A percentile compares a stretch with the other conserved stretches of the same genome.
Conservation (phyloP, 306 rosid species). For the Sechiopsis laciniata region DNA sequence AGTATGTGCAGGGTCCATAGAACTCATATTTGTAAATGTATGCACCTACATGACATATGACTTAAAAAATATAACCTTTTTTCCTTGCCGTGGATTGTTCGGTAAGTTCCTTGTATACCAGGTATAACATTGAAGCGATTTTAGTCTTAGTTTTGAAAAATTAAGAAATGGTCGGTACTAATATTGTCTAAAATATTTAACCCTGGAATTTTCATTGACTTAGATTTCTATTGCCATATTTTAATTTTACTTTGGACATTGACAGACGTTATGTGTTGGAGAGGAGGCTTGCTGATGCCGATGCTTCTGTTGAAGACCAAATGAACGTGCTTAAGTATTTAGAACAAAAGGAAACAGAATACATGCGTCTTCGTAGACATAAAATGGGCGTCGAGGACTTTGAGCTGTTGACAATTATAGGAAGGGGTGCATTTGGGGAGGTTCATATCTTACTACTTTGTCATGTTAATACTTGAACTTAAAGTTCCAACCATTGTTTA, state of each 20-base stretch:
- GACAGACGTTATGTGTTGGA: conserved; percentile 68
- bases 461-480: conserved; percentile 3
- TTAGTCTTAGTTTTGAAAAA: background rate
- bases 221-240: background rate
- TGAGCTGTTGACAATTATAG: conserved; percentile 72
- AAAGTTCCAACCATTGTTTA: background rate
- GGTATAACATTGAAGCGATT: background rate
- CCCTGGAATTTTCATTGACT: background rate
- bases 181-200: background rate
- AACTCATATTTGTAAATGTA: background rate
- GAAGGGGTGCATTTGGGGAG: conserved; percentile 96
- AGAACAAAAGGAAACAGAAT: conserved; percentile 82
- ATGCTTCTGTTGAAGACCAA: conserved; percentile 73
- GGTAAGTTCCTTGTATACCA: background rate
- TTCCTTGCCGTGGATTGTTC: background rate
- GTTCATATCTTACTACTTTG: conserved; percentile 25
- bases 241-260: background rate
- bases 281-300: conserved; percentile 89
- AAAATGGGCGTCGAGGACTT: conserved; percentile 93
- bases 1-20: background rate
- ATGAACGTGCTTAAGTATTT: conserved; percentile 61
- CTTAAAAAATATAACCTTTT: background rate
- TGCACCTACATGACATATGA: background rate
- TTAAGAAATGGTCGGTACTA: background rate
- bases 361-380: conserved; percentile 75